A percentile compares a stretch with the other conserved stretches of the same genome.
These are phyloP conservation scores for Cutaneotrichosporon spelunceum DNA, from an alignment of 1,284 basidiomycete genomes.

Conservation along the genomic window DNA sequence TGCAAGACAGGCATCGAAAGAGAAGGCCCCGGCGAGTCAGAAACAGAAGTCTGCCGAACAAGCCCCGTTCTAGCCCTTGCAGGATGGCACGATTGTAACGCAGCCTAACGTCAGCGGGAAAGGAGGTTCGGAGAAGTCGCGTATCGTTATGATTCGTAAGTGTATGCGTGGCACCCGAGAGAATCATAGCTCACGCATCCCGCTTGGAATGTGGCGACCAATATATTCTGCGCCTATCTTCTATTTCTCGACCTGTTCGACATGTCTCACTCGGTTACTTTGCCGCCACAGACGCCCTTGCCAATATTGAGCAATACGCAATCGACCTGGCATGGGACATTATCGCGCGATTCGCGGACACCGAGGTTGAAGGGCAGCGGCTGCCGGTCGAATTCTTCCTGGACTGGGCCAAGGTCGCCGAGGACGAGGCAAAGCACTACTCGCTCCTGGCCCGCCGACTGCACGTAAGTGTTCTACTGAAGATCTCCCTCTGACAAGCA, in stretches of 20 bases:
- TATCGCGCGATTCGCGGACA: conserved; percentile 68
- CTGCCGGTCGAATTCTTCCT: conserved; percentile 72
- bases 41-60: neutral
- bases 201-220: neutral
- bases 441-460: conserved; percentile 52
- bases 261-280: neutral
- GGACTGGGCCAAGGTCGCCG: conserved; percentile 70
- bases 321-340: conserved; percentile 84
- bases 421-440: conserved; percentile 76
- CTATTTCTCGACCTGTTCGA: neutral
- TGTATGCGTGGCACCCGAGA: neutral
- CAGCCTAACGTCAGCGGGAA: conserved; percentile 50
- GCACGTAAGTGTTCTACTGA: conserved; percentile 48
- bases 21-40: neutral
- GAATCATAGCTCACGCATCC: neutral
- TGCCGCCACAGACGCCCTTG: conserved; percentile 59
- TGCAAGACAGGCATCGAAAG: neutral
- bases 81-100: conserved; percentile 16
- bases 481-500: conserved; percentile 28
- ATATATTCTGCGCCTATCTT: neutral
- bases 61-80: neutral
- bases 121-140: conserved; percentile 60
- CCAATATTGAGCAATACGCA: conserved; percentile 90
- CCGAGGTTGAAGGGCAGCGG: conserved; percentile 50
- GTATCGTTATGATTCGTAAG: conserved; percentile 68